Conservation (phyloP, 139 green algal species). For the Desmodesmus armatus region DNA sequence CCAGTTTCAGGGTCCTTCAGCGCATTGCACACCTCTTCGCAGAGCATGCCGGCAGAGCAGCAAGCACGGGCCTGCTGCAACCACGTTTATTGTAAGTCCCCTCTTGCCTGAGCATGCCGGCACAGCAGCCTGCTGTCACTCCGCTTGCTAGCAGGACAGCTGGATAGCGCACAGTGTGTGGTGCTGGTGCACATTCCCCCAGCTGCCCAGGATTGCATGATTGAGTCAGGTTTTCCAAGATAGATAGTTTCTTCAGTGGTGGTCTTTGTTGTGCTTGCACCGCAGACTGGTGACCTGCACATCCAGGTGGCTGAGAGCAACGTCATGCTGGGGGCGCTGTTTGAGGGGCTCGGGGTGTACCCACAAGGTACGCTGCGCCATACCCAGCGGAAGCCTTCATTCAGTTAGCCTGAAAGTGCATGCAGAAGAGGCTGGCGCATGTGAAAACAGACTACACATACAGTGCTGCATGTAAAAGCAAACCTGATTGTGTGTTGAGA, state of each 20-base stretch:
- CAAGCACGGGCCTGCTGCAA: no score
- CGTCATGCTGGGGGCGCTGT: conserved; percentile 67
- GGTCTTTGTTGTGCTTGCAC: not conserved
- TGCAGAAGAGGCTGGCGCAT: no score
- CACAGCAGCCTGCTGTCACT: no score
- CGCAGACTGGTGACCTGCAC: conserved; percentile 76
- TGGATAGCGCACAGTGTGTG: not conserved
- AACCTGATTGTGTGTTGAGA: no score
- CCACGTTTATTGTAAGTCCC: no score
- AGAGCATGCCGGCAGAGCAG: no score
- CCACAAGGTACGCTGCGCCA: conserved; percentile 56
- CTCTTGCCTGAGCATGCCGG: no score
- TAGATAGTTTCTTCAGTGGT: not conserved
- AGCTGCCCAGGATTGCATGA: not conserved
- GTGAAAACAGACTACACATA: no score
- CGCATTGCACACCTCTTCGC: no score
- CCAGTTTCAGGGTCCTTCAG: no score
- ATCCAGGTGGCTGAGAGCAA: conserved; percentile 60
- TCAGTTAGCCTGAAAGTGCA: not conserved
- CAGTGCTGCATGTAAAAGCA: no score
- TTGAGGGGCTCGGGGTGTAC: conserved; percentile 63
- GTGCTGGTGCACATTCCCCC: not conserved
- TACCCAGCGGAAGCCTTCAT: no score
- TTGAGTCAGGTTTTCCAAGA: not conserved
- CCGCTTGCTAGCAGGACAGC: not conserved